Evolutionary conservation across 257 asterid species (phyloP), one percentile per base, ranked within the genome.

Genomic region (Echites panduratus): DNA sequence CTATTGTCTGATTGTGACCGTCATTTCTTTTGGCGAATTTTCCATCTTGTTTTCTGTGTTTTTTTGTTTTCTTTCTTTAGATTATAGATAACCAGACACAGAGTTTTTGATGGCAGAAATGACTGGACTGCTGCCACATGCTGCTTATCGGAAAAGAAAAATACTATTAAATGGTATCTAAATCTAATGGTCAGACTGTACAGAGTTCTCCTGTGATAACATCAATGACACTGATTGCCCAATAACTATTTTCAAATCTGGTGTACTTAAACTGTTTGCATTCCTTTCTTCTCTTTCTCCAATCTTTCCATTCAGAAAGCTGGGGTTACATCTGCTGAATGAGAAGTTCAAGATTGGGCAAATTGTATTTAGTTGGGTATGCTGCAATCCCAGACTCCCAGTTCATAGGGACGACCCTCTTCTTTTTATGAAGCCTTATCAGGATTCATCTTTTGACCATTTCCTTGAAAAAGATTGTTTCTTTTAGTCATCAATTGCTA

Each of bases 1-100:
- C 95, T 4, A 63, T 89, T 68, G 63, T 87, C 80, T 90, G 88
- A 90, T 77, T 71, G 62, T 70, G 71, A 75, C 38, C 59, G 35
- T 62, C 63, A 32, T 79, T 67, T 52, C 47, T 53, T 41, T 50
- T 32, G 56, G 2, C 32, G 7, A 32, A 53, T 53, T 41, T 9
- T 52, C 64, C 19, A 38, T 40, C 40, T 76, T 26, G 49, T 48
- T 66, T 38, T 62, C 50, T 19, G 47, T 72, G 68, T 22, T 82
- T 66, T 83, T 67, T 43, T 49, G 9, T 47, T 66, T 48, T 56
- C 20, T 71, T 72, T 78, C 67, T 73, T 79, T 68, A 73, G 77
- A 62, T 68, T 72, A 58, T 76, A 75, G 80, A 73, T 27, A 70
- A 72, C 47, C 74, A 50, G 49, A 70, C 47, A 56, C 3, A n/a